These are phyloP conservation scores for Wickerhamomyces bovis DNA, from an alignment of 805 yeast species.

Conservation along the genomic window DNA sequence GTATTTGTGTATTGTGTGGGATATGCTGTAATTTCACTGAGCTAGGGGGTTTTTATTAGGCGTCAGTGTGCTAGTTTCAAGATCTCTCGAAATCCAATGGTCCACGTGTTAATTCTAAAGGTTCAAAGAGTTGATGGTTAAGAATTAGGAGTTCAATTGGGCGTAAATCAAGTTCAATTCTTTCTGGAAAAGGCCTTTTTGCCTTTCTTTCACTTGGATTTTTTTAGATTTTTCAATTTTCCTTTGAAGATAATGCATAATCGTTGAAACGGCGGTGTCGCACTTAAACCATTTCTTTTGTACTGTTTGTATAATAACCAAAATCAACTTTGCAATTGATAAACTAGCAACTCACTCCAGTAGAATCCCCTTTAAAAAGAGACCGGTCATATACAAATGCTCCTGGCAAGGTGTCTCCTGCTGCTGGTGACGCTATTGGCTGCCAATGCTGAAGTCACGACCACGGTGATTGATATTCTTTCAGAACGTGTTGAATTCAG, in stretches of 20 bases:
- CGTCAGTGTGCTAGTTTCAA: neutral
- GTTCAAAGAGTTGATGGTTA: neutral
- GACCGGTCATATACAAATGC: neutral
- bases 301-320: neutral
- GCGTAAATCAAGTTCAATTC: neutral
- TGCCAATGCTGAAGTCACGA: slow-evolving; percentile 14
- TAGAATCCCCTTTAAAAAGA: neutral
- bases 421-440: neutral
- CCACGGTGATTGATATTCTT: slow-evolving; percentile 59
- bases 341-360: too few species aligned
- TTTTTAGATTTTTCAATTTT: too few species aligned
- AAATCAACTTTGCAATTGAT: too few species aligned
- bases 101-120: too few species aligned
- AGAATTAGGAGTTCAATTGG: neutral
- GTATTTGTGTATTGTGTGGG: neutral
- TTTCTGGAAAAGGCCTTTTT: too few species aligned
- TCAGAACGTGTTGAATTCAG: slow-evolving; percentile 67
- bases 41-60: neutral
- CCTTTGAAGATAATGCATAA: neutral
- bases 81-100: neutral
- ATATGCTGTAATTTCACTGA: neutral
- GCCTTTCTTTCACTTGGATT: too few species aligned
- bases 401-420: neutral
- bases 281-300: too few species aligned
- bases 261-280: neutral